Conservation (phyloP, 2,329 filamentous ascomycete species). For the Talaromyces sp. region DNA sequence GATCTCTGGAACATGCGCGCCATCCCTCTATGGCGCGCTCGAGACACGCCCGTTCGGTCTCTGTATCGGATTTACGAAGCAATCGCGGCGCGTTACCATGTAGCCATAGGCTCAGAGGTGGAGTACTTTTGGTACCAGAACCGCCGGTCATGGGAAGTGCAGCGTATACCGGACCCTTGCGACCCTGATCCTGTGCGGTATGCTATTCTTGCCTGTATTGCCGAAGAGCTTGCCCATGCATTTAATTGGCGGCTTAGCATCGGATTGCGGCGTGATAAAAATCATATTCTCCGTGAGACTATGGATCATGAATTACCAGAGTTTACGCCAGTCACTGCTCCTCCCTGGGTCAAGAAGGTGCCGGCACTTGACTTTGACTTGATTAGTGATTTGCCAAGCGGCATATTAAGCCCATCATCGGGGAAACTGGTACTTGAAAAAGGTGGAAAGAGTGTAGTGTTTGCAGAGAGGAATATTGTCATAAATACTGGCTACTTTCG, state of each 20-base stretch:
- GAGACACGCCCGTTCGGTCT: slow-evolving; percentile 22
- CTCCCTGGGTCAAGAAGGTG: no score
- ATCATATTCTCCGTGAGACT: no score
- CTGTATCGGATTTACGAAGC: slow-evolving; percentile 24
- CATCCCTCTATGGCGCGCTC: slow-evolving; percentile 19
- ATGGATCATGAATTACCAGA: no score
- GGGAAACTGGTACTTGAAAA: neutral
- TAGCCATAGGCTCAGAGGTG: slow-evolving; percentile 17
- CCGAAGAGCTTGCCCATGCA: slow-evolving; percentile 20
- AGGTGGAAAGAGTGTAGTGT: neutral
- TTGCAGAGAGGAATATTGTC: neutral
- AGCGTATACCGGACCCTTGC: slow-evolving; percentile 20
- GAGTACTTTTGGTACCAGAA: slow-evolving; percentile 25
- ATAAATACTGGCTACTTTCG: neutral
- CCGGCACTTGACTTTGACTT: no score
- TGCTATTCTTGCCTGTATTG: slow-evolving; percentile 23
- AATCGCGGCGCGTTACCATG: slow-evolving; percentile 17
- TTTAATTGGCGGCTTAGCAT: slow-evolving; percentile 22
- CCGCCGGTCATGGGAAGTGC: slow-evolving; percentile 17
- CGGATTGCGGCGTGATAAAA: slow-evolving; percentile 17
- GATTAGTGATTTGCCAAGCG: neutral
- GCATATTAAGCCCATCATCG: neutral
- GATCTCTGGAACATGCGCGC: no score
- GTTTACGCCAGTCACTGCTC: no score
- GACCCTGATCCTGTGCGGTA: slow-evolving; percentile 25